Evolutionary conservation across 768 basidiomycete species (phyloP), one percentile per base, ranked within the genome.

Genomic region (Lepiota venenata): DNA sequence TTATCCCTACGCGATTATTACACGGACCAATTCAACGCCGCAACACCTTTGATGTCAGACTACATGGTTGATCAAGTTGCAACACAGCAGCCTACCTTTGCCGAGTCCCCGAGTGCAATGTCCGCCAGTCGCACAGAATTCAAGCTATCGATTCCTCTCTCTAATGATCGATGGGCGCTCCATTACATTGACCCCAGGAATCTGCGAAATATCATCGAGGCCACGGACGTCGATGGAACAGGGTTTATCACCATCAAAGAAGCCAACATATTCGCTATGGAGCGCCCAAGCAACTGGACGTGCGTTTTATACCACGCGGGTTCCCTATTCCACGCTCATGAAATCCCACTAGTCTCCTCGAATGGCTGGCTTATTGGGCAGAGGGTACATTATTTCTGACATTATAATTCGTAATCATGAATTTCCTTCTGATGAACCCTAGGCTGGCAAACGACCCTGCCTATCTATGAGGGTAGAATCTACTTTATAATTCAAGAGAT

Each of bases 1-100:
- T 66, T 78, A 2, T 71, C 72, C 12, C 63, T 76, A 1, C 71
- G 69, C 42, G 74, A 76, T 50, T 71, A 71, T 43, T 75, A 65
- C 50, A 64, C 64, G 9, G 69, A 71, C 29, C 59, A 56, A 36
- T 52, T 52, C 32, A 35, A 41, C 14, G 25, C 32, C 16, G 32
- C 18, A 2, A 52, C 50, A 18, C 50, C 50, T 2, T 35, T 25
- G n/a, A 36, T 16, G 18, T 18, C 46, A 7, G 32, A n/a, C 14
- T 35, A 16, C n/a, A 21, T 52, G 6, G 35, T 18, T 15, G 43
- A 43, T 3, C 27, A 37, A 36, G 20, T 16, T 14, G 32, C 50
- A 2, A 6, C 40, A 7, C 1, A 8, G 32, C 32, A 32, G 3
- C 14, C n/a, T 10, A 21, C 12, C 29, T 10, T 35, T 5, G 4